Conservation (phyloP, 768 basidiomycete genomes). For the Lenzites betulinus region DNA sequence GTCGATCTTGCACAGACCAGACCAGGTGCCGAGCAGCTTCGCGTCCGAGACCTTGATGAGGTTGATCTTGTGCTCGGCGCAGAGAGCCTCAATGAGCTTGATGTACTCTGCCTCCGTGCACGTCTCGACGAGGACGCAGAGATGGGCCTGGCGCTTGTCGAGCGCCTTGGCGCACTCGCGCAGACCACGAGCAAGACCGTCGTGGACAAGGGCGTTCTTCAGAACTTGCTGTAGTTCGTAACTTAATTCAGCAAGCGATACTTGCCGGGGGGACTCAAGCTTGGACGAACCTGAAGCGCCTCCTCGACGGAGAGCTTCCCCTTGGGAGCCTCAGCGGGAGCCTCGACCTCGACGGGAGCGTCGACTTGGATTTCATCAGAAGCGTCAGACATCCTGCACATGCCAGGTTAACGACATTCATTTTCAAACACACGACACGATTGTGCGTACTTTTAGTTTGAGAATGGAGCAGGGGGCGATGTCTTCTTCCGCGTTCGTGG, state of each 20-base stretch:
- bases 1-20: conserved; percentile 99
- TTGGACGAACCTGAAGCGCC: conserved; percentile 69
- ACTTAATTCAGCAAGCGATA: too few species aligned
- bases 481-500: conserved; percentile 97
- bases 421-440: neutral
- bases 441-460: conserved; percentile 29
- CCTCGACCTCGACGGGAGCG: conserved; percentile 69
- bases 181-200: conserved; percentile 97
- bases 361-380: conserved; percentile 92
- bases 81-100: conserved; percentile 99
- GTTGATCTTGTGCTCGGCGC: conserved; percentile 99
- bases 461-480: conserved; percentile 41
- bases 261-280: too few species aligned
- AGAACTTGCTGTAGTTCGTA: conserved; percentile 84
- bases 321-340: conserved; percentile 86
- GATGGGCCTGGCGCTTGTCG: conserved; percentile 97
- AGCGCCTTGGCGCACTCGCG: conserved; percentile 97
- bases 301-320: conserved; percentile 97
- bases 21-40: conserved; percentile 98
- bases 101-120: conserved; percentile 99
- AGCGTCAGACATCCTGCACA: conserved; percentile 90
- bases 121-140: conserved; percentile 98
- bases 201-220: conserved; percentile 98
- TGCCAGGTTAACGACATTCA: neutral
- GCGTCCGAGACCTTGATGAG: conserved; percentile 99